Conservation (phyloP, 805 yeast species). For the Candida nitratophila region DNA sequence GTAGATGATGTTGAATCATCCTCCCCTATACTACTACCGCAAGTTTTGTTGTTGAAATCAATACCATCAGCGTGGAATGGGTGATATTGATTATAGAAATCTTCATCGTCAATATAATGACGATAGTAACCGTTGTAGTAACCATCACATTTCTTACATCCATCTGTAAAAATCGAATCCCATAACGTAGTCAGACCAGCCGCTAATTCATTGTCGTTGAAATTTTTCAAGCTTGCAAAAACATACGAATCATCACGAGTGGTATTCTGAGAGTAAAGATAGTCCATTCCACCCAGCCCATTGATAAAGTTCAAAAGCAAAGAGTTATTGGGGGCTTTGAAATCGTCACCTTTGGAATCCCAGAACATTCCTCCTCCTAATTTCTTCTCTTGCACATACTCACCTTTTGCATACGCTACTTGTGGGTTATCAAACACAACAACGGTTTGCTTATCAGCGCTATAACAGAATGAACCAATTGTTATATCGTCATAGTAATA, state of each 20-base stretch:
- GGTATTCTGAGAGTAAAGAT: slow-evolving; percentile 1
- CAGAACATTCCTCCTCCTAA: slow-evolving; percentile 92
- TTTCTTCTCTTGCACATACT: slow-evolving; percentile 37
- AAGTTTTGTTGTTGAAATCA: too few species aligned
- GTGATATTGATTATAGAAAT: too few species aligned
- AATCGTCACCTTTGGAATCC: slow-evolving; percentile 80
- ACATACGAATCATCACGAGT: background rate
- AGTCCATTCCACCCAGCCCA: slow-evolving; percentile 23
- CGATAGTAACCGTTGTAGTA: too few species aligned
- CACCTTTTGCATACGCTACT: slow-evolving; percentile 50
- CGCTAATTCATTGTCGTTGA: background rate
- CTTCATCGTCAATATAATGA: too few species aligned
- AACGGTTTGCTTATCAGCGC: slow-evolving; percentile 28
- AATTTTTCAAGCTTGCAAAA: background rate
- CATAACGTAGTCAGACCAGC: background rate
- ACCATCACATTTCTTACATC: too few species aligned
- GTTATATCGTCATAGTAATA: slow-evolving; percentile 47
- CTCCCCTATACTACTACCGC: too few species aligned
- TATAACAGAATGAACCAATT: slow-evolving; percentile 51
- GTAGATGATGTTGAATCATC: too few species aligned
- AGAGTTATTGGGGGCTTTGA: slow-evolving; percentile 23
- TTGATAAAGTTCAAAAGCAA: slow-evolving; percentile 40
- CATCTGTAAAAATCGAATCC: background rate
- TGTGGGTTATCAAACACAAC: slow-evolving; percentile 62
- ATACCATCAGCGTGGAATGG: too few species aligned